phyloP scores from a whole-genome alignment of 2,329 filamentous ascomycete species.

The Sarocladium oryzae region DNA sequence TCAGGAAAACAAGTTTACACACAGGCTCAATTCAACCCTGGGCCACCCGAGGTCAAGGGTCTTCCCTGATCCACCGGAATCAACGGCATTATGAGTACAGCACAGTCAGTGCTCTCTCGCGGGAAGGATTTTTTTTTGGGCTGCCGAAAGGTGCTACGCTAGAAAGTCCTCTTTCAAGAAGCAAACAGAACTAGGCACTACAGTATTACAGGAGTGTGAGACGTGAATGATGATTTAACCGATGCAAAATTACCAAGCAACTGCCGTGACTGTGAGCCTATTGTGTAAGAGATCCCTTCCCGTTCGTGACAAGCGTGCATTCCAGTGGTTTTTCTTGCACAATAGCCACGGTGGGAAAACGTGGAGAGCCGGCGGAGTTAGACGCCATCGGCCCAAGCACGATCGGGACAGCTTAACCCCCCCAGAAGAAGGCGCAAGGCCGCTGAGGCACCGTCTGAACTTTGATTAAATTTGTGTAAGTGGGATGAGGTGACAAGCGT shows the following conservation, averaged over 20 bases:
- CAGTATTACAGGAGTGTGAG: no score
- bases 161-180: not conserved
- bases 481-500: not conserved
- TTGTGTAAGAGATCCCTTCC: not conserved
- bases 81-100: not conserved
- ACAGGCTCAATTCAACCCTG: no score
- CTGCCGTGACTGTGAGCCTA: no score
- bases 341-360: not conserved
- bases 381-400: conserved; percentile 1
- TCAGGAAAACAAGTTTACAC: no score
- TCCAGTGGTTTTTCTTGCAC: conserved; percentile 2
- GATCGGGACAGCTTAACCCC: no score
- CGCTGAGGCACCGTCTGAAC: conserved; percentile 5
- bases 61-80: not conserved
- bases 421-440: no score
- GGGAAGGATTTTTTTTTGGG: not conserved
- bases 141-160: not conserved
- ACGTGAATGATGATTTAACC: no score
- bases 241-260: no score
- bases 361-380: not conserved
- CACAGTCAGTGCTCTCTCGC: not conserved
- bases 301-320: not conserved
- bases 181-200: no score
- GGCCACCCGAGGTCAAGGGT: not conserved
- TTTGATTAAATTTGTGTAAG: not conserved